A percentile compares a stretch with the other conserved stretches of the same genome.
phyloP scores from a whole-genome alignment of 2,329 filamentous ascomycete genomes.

The Stachybotrys echinatus region DNA sequence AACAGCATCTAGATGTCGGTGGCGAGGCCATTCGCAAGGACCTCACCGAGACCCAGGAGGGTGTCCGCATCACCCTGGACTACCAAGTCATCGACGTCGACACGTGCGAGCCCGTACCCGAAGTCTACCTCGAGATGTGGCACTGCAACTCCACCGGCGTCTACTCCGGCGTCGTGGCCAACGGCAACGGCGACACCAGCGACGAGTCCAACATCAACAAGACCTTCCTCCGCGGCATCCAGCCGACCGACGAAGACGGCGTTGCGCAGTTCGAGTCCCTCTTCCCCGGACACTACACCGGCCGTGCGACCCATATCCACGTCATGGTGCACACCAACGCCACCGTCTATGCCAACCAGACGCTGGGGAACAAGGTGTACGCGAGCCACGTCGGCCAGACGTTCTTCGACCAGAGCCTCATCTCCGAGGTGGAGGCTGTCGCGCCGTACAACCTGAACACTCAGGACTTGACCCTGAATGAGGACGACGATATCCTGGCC shows the following conservation, averaged over 20 bases:
- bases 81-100: conserved; percentile 38
- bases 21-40: conserved; percentile 29
- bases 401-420: conserved; percentile 57
- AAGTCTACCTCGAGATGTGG: conserved; percentile 40
- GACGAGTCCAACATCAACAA: conserved; percentile 24
- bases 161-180: conserved; percentile 34
- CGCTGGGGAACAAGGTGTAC: conserved; percentile 25
- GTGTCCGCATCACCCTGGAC: conserved; percentile 35
- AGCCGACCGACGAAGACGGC: conserved; percentile 33
- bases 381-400: conserved; percentile 60
- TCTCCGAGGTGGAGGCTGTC: conserved; percentile 41
- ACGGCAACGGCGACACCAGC: conserved; percentile 38
- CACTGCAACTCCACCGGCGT: conserved; percentile 42
- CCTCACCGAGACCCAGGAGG: conserved; percentile 33
- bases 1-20: conserved; percentile 23
- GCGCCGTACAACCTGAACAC: conserved; percentile 43
- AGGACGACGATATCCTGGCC: conserved; percentile 42
- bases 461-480: conserved; percentile 43
- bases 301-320: conserved; percentile 44
- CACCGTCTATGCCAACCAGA: conserved; percentile 24
- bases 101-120: conserved; percentile 35
- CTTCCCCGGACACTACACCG: conserved; percentile 39
- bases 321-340: conserved; percentile 32
- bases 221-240: conserved; percentile 30
- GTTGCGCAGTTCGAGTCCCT: conserved; percentile 37